These are phyloP conservation scores for Hyphodiscus sp. DNA, from an alignment of 2,329 filamentous ascomycete species.

Conservation along the genomic window DNA sequence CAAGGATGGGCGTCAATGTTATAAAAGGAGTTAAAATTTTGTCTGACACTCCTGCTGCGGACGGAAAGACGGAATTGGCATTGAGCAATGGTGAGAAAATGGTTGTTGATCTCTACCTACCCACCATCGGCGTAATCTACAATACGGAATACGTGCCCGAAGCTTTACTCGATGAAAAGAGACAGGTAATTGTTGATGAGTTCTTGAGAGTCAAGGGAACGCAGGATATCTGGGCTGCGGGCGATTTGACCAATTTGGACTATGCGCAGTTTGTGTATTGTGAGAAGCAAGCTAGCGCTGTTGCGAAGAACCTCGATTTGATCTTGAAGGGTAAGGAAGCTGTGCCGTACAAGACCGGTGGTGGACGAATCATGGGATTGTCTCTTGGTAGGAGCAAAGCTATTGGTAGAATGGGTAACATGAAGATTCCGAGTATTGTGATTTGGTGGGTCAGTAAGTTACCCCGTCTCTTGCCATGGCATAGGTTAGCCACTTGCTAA, in stretches of 20 bases:
- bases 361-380: constrained; percentile 18
- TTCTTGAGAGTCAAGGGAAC: constrained; percentile 41
- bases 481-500: background rate
- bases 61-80: constrained; percentile 43
- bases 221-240: constrained; percentile 26
- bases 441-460: constrained; percentile 24
- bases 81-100: constrained; percentile 42
- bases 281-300: constrained; percentile 13
- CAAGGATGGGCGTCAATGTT: constrained; percentile 46
- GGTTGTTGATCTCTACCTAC: constrained; percentile 49
- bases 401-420: constrained; percentile 18
- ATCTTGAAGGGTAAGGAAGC: constrained; percentile 19
- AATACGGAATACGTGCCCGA: constrained; percentile 48
- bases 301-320: constrained; percentile 25
- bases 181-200: constrained; percentile 45
- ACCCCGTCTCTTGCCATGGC: background rate
- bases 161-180: constrained; percentile 37
- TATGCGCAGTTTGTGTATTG: constrained; percentile 19
- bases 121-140: constrained; percentile 47
- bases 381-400: constrained; percentile 22
- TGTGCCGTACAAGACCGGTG: constrained; percentile 17
- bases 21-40: constrained; percentile 37
- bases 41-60: constrained; percentile 28
- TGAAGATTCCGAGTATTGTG: constrained; percentile 22
- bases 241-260: constrained; percentile 22